These are phyloP conservation scores for Iodosphaeria phyllophila DNA, from an alignment of 2,329 filamentous ascomycete species.

Conservation along the genomic window DNA sequence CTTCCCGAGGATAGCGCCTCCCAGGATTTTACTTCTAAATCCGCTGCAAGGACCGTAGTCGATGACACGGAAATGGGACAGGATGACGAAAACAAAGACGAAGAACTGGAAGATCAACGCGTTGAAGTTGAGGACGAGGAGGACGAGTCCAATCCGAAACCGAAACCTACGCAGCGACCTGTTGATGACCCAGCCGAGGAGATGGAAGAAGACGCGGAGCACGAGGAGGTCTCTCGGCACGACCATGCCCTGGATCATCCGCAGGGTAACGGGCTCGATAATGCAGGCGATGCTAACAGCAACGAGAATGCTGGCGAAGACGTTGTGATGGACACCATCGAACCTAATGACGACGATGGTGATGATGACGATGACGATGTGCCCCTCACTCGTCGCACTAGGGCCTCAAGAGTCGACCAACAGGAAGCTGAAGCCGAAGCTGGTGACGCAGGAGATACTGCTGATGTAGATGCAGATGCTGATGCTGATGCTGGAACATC, in stretches of 20 bases:
- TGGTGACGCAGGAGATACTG: conserved; percentile 5
- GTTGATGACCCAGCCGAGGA: conserved; percentile 4
- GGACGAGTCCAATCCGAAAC: no score
- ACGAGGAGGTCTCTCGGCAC: no score
- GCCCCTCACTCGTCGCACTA: conserved; percentile 26
- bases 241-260: no score
- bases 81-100: conserved; percentile 4
- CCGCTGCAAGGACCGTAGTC: conserved; percentile 4
- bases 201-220: conserved; percentile 1
- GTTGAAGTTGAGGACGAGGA: conserved; percentile 6
- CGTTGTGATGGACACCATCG: conserved; percentile 12
- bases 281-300: conserved; percentile 10
- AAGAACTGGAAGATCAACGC: conserved; percentile 4
- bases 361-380: conserved; percentile 31
- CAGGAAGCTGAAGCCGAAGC: no score
- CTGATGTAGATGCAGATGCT: conserved; percentile 11
- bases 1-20: conserved; percentile 32
- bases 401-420: conserved; percentile 12
- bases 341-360: conserved; percentile 18
- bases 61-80: conserved; percentile 5
- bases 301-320: no score
- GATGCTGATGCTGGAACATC: conserved; percentile 4
- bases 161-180: no score
- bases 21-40: conserved; percentile 10
- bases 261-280: no score